Base-by-base conservation (phyloP, 257 asterid genomes). In the Petunia axillaris region DNA sequence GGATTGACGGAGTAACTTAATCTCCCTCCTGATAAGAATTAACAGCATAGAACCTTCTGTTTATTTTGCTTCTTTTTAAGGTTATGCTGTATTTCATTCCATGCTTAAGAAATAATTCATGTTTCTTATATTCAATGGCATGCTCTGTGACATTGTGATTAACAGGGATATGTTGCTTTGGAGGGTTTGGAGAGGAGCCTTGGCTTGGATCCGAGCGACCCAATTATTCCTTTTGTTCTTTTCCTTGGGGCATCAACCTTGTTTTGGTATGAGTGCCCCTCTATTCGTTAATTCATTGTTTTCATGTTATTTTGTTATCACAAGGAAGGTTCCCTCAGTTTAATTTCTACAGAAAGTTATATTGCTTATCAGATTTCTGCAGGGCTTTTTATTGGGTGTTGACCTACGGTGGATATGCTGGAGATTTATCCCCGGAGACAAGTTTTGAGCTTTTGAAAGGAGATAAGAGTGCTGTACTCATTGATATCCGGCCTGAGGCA, bases 401-500 rank as follows among this genome's bases (percentile, higher is more conserved):
- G 46, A 91, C 85, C 11, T 90, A 93, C 83, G 84, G 97, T 85
- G 99, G 98, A 88, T 95, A 93, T 84, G 91, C 98, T 78, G 99
- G 98, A 83, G 96, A 93, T 85, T 77, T 95, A 84, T 90, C 97
- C 83, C 92, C 99, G 5, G 43, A 88, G 81, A 60, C 92, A 81
- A 84, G 97, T 84, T 70, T 92, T 73, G 93, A 93, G 83, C 94
- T 95, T 80, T 84, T 95, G 86, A 87, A 80, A 85, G 93, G 96
- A 78, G 90, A 89, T 2, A 90, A 86, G 80, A 89, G 73, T 53
- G 95, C 83, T 66, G 97, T 89, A 52, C 97, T 95, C 44, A 81
- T 95, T 80, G 99, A 95, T 86, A 89, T 95, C 84, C 92, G 99
- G 83, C 91, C 97, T 36, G 99, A 95, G 97, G 99, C 93, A 93